Evolutionary conservation across 768 basidiomycete species (phyloP).

Genomic region (Termitomyces sp.): DNA sequence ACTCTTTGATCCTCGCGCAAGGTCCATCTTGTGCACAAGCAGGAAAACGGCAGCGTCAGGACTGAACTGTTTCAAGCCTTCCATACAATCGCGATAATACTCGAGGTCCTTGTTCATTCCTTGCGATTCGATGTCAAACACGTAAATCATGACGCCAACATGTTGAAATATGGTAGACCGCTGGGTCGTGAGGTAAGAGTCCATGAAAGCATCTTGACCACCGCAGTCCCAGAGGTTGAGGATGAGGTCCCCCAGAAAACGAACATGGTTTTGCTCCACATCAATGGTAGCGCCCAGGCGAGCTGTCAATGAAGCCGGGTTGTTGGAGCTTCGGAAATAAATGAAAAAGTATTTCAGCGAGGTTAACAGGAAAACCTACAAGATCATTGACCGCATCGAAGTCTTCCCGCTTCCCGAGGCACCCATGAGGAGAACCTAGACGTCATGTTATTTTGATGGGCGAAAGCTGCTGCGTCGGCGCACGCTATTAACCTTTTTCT

Average conservation of each 20-base stretch:
- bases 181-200: conserved; percentile 90
- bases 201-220: conserved; percentile 97
- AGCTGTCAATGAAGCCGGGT: conserved; percentile 87
- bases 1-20: conserved; percentile 63
- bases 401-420: conserved; percentile 94
- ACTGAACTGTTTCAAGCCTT: conserved; percentile 73
- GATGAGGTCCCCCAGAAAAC: conserved; percentile 93
- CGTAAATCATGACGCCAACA: conserved; percentile 97
- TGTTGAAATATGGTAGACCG: conserved; percentile 94
- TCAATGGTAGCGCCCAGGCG: conserved; percentile 96
- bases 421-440: conserved; percentile 95
- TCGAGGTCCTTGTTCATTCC: conserved; percentile 84
- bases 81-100: conserved; percentile 91
- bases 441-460: conserved; percentile 17
- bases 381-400: conserved; percentile 98
- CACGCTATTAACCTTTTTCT: conserved; percentile 50
- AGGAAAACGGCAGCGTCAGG: conserved; percentile 85
- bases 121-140: conserved; percentile 90
- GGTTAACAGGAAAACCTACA: conserved; percentile 52
- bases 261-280: conserved; percentile 96
- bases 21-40: conserved; percentile 97
- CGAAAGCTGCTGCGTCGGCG: conserved; percentile 7
- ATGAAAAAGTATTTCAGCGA: not conserved
- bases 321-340: conserved; percentile 69
- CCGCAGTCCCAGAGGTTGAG: conserved; percentile 99